phyloP scores from a whole-genome alignment of 1,284 basidiomycete species.

The Boletus semigastroideus region DNA sequence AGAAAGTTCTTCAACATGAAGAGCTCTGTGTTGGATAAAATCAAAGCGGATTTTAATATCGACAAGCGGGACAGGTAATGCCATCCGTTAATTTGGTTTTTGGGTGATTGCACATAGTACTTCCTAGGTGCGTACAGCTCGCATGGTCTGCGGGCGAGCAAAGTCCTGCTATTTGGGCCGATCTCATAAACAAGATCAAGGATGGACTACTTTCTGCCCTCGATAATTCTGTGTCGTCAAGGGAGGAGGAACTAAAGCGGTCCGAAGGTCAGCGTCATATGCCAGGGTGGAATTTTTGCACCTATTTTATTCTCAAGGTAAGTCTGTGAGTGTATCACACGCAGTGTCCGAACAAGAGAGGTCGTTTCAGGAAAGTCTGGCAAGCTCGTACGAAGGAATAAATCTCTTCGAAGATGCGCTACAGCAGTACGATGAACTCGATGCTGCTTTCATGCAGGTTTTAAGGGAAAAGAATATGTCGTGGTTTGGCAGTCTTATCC shows the following conservation, averaged over 20 bases:
- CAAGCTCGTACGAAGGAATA: slow-evolving; percentile 89
- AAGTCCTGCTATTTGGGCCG: slow-evolving; percentile 86
- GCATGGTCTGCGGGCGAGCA: slow-evolving; percentile 65
- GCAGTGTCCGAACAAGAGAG: background rate
- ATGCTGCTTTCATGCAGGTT: slow-evolving; percentile 81
- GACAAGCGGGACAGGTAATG: slow-evolving; percentile 84
- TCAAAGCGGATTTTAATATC: slow-evolving; percentile 89
- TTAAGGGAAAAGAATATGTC: slow-evolving; percentile 80
- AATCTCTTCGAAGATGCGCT: slow-evolving; percentile 89
- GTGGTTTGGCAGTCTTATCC: slow-evolving; percentile 87
- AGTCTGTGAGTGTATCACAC: slow-evolving; percentile 3
- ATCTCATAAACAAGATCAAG: slow-evolving; percentile 87
- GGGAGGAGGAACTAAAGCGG: slow-evolving; percentile 86
- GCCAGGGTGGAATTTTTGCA: slow-evolving; percentile 97
- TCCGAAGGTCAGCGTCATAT: slow-evolving; percentile 85
- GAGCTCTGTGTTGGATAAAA: slow-evolving; percentile 85
- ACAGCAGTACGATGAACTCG: slow-evolving; percentile 89
- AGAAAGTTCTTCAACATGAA: slow-evolving; percentile 80
- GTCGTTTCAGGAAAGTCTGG: slow-evolving; percentile 80
- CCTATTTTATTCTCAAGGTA: slow-evolving; percentile 93
- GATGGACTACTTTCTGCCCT: slow-evolving; percentile 84
- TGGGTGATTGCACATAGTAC: slow-evolving; percentile 18
- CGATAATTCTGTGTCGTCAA: slow-evolving; percentile 72
- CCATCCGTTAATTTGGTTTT: slow-evolving; percentile 21
- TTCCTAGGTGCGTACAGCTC: slow-evolving; percentile 74